Percentiles rank a stretch among this genome's conserved stretches.
Conservation (phyloP, 208 protist species). For the Acanthamoeba polyphaga region DNA sequence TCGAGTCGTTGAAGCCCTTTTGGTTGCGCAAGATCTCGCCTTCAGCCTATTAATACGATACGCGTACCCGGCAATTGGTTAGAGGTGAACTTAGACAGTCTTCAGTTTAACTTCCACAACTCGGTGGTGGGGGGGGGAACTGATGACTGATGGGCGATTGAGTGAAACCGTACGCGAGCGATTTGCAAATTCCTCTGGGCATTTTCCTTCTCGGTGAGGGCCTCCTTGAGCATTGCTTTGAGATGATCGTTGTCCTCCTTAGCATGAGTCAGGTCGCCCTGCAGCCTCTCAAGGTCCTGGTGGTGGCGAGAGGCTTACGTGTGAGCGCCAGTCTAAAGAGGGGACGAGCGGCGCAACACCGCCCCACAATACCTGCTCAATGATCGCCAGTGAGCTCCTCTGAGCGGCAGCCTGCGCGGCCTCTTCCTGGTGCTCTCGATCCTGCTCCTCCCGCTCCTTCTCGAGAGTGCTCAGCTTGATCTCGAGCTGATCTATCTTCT, state of each 20-base stretch:
- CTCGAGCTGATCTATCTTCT: constrained; percentile 30
- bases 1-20: constrained; percentile 25
- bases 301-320: neutral
- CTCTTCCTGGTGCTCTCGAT: constrained; percentile 19
- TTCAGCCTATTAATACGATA: neutral
- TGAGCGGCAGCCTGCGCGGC: neutral
- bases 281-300: constrained; percentile 35
- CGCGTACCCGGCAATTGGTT: neutral
- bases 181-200: constrained; percentile 32
- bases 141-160: neutral
- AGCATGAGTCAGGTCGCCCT: neutral
- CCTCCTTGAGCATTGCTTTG: constrained; percentile 20
- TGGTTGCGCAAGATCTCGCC: constrained; percentile 22
- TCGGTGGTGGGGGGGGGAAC: too few relatives aligned
- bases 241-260: constrained; percentile 13
- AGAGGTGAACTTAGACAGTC: too few relatives aligned
- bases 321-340: neutral
- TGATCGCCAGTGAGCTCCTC: neutral
- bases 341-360: neutral
- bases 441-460: constrained; percentile 54
- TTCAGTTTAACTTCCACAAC: too few relatives aligned
- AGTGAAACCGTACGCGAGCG: constrained; percentile 46
- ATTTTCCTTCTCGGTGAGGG: constrained; percentile 6
- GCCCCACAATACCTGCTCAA: neutral
- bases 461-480: neutral